Evolutionary conservation across 768 basidiomycete species (phyloP), one percentile per base, ranked within the genome.

Genomic region (Cystobasidium ongulense): DNA sequence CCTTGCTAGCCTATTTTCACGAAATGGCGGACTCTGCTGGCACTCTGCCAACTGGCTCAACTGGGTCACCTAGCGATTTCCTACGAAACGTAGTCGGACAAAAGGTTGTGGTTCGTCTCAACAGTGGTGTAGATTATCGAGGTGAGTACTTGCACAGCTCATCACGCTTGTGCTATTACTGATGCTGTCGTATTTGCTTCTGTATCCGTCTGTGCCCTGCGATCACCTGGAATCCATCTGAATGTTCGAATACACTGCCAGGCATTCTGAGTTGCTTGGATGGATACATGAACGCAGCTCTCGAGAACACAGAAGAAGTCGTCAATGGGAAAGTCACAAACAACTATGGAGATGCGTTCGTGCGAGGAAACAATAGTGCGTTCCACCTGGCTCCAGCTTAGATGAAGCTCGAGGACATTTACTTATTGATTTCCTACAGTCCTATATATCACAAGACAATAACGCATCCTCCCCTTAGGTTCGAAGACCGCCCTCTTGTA

Each of bases 261-360:
- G 95, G 95, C 23, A 85, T 93, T 1, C 83, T 99, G 17, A 94
- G 92, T 1, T 98, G 96, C 79, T 85, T 98, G 27, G 96, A 98
- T 81, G 72, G 74, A 11, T 98, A 96, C 82, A 98, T 99, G 96
- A 98, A 98, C 82, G 95, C 98, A 63, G 96, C 92, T 17, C 83
- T 98, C 39, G 96, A 99, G 82, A 91, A 96, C 81, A 96, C 94
- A 1, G 92, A 96, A 82, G 96, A 99, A 82, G 88, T 93, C 81
- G 91, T 94, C 11, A 88, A 90, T 75, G 93, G 93, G 1, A 78
- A 82, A n/a, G 85, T 90, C 61, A 94, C 90, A 38, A 95, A 94
- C 21, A 76, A 77, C 74, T 97, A 95, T 78, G 93, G 95, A 1
- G 94, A 99, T 81, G 89, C 93, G 29, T 99, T 98, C 82, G 90